Evolutionary conservation across 2,329 filamentous ascomycete species (phyloP).

Genomic region (Ascosphaera aggregata): DNA sequence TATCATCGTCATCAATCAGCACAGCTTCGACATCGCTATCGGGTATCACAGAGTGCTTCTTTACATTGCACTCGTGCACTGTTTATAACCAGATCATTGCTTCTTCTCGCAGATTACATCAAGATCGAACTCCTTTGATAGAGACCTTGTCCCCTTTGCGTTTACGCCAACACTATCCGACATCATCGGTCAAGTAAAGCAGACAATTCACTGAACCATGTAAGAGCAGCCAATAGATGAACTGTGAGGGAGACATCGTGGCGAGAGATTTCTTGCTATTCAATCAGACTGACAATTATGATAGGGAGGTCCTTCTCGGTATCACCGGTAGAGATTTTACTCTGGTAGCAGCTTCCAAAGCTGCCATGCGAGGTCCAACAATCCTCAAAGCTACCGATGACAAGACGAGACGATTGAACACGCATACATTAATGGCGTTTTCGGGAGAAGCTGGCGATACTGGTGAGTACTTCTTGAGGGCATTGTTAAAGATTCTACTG

Average conservation of each 20-base stretch:
- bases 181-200: too few species aligned
- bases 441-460: conserved; percentile 93
- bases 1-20: too few species aligned
- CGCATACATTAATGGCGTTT: conserved; percentile 85
- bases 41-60: too few species aligned
- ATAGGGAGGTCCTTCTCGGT: conserved; percentile 89
- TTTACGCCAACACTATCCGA: too few species aligned
- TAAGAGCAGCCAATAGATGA: background rate
- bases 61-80: too few species aligned
- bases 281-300: background rate
- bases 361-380: conserved; percentile 90
- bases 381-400: conserved; percentile 90
- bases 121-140: too few species aligned
- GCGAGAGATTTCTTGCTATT: background rate
- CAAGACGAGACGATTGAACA: conserved; percentile 84
- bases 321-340: conserved; percentile 99
- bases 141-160: too few species aligned
- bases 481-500: too few species aligned
- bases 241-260: background rate
- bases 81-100: too few species aligned
- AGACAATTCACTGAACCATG: too few species aligned
- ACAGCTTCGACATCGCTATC: too few species aligned
- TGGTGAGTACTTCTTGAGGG: conserved; percentile 27
- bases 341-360: conserved; percentile 92
- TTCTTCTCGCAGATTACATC: too few species aligned